Percentiles rank a stretch among this genome's conserved stretches.
Conservation (phyloP, 192 early-diverging fungal genomes). For the Linnemannia zychae region DNA sequence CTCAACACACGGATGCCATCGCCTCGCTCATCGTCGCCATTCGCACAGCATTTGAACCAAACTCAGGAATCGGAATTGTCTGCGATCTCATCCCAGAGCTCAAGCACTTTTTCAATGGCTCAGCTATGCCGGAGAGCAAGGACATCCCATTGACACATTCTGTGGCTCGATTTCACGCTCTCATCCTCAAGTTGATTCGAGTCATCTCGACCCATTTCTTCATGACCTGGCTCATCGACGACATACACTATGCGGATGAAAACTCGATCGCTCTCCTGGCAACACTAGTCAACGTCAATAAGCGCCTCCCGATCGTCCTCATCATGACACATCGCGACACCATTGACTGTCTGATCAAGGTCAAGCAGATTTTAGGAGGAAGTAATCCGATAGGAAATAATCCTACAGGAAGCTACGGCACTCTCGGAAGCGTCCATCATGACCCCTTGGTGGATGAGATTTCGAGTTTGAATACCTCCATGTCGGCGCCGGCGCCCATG, state of each 20-base stretch:
- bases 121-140: constrained; percentile 29
- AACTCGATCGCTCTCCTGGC: constrained; percentile 44
- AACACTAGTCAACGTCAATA: constrained; percentile 44
- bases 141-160: constrained; percentile 37
- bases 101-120: constrained; percentile 44
- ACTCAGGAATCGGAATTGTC: constrained; percentile 45
- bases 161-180: constrained; percentile 38
- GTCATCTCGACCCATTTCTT: constrained; percentile 57
- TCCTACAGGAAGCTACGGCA: constrained; percentile 11
- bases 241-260: constrained; percentile 52
- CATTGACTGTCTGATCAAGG: constrained; percentile 34
- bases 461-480: not conserved
- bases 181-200: constrained; percentile 48
- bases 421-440: constrained; percentile 16
- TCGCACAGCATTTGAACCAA: constrained; percentile 48
- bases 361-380: constrained; percentile 50
- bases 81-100: constrained; percentile 50
- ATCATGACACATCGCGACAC: constrained; percentile 51
- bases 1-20: constrained; percentile 42
- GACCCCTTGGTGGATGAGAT: constrained; percentile 42
- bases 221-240: constrained; percentile 56
- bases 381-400: constrained; percentile 4
- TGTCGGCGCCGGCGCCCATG: constrained; percentile 7
- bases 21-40: constrained; percentile 47
- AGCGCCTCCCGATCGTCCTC: constrained; percentile 44